Evolutionary conservation across 2,329 filamentous ascomycete species (phyloP).

Genomic region (Volutella citrinella): DNA sequence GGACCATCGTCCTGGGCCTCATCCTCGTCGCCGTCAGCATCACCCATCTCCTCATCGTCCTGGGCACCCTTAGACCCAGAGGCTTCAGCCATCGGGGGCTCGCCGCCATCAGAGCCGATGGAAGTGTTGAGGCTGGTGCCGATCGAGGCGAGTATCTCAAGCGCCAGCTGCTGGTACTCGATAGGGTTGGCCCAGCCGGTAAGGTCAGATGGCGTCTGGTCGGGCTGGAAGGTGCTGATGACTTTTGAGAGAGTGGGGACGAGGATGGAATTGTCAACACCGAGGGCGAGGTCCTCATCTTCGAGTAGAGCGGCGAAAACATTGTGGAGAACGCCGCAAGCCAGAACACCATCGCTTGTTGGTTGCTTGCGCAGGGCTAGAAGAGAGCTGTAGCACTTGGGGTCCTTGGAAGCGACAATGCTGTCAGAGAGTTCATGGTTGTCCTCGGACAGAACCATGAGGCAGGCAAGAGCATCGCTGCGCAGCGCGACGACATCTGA

Average conservation of each 20-base stretch:
- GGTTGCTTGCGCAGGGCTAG: slow-evolving; percentile 45
- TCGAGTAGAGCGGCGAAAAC: slow-evolving; percentile 46
- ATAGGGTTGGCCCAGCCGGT: slow-evolving; percentile 37
- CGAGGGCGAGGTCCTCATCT: slow-evolving; percentile 21
- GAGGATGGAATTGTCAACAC: slow-evolving; percentile 32
- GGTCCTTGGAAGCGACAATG: slow-evolving; percentile 48
- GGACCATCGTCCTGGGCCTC: slow-evolving; percentile 35
- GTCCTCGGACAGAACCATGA: slow-evolving; percentile 60
- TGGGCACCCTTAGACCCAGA: too few relatives aligned
- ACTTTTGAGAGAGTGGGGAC: slow-evolving; percentile 36
- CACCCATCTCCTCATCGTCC: slow-evolving; percentile 38
- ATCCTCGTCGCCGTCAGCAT: slow-evolving; percentile 35
- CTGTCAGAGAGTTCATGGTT: slow-evolving; percentile 51
- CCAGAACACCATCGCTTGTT: slow-evolving; percentile 49
- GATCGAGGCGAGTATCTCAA: slow-evolving; percentile 64
- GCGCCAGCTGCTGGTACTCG: slow-evolving; percentile 51
- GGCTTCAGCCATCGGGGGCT: slow-evolving; percentile 31
- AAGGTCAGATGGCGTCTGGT: slow-evolving; percentile 26
- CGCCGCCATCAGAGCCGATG: slow-evolving; percentile 32
- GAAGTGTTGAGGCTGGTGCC: slow-evolving; percentile 56
- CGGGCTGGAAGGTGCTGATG: slow-evolving; percentile 25
- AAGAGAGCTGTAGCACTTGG: slow-evolving; percentile 48
- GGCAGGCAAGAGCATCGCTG: slow-evolving; percentile 50
- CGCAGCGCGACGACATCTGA: slow-evolving; percentile 40
- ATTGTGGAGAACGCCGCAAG: slow-evolving; percentile 62